Evolutionary conservation across 2,329 filamentous ascomycete genomes (phyloP), one percentile per base, ranked within the genome.

Genomic region (Nakataea oryzae): DNA sequence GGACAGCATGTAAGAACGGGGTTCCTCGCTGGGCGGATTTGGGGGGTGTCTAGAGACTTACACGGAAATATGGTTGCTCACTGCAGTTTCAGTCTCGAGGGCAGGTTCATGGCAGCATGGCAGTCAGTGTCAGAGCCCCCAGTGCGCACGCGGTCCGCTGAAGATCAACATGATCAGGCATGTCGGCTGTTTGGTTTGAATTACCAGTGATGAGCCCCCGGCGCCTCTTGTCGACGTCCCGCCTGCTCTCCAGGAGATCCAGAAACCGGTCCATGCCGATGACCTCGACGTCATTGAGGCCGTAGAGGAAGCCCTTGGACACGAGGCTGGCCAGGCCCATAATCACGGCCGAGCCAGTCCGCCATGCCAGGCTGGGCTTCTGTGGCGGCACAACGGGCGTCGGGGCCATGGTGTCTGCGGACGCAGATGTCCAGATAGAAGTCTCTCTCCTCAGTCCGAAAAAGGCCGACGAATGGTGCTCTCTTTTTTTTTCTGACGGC

Each of bases 11-110:
- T 13, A 8, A 28, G 41, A 24, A 3, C 17, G 27, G 17, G 13
- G 13, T 55, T 11, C 58, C n/a, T 30, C 8, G 9, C 6, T 29
- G 7, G 34, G 27, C n/a, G n/a, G 27, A n/a, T 24, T 34, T 7
- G 21, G 14, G 57, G 7, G 7, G 6, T n/a, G 3, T 9, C 21
- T 30, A 6, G 32, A 30, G 74, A 88, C 89, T 76, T 88, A 95
- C 90, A 96, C 87, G 73, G 89, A 92, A 67, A 91, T 84, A 78
- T 96, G 91, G 74, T 96, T 96, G 59, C 89, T 93, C 47, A 95
- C 91, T 92, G 68, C 21, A 50, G 5, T 21, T 5, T 21, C 3
- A 50, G 3, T 21, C 13, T 12, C 63, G 61, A 50, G 13, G 60
- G 47, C 26, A n/a, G 60, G 24, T 62, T 26, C 62, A 70, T 56